Conservation (phyloP, 352 stramenopile genomes). For the Globisporangium irregulare region DNA sequence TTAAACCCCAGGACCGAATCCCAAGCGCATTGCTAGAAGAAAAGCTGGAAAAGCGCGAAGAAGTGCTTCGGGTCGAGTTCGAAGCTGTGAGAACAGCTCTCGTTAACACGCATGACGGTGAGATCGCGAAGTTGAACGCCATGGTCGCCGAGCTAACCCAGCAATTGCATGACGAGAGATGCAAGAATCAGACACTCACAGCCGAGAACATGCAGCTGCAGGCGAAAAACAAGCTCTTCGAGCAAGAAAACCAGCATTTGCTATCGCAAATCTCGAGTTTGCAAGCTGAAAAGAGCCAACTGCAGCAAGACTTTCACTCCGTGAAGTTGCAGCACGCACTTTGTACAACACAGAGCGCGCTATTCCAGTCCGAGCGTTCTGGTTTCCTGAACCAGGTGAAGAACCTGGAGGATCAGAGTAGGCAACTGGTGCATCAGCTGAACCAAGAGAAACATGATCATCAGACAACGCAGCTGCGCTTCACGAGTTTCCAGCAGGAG, state of each 20-base stretch:
- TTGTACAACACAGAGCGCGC: slow-evolving; percentile 23
- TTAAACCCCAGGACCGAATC: background rate
- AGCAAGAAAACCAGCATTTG: slow-evolving; percentile 22
- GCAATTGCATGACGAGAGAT: slow-evolving; percentile 12
- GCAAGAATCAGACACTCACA: background rate
- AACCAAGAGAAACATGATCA: slow-evolving; percentile 27
- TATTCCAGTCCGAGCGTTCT: slow-evolving; percentile 29
- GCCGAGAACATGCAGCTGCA: slow-evolving; percentile 1
- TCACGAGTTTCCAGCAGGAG: slow-evolving; percentile 32
- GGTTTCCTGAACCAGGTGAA: slow-evolving; percentile 26
- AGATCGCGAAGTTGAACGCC: slow-evolving; percentile 11
- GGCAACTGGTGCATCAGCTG: slow-evolving; percentile 22
- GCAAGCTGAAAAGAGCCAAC: slow-evolving; percentile 13
- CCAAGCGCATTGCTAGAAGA: background rate
- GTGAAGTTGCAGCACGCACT: slow-evolving; percentile 24
- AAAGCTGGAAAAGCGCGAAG: slow-evolving; percentile 9
- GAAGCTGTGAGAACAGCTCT: slow-evolving; percentile 7
- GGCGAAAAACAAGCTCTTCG: background rate
- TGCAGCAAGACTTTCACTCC: slow-evolving; percentile 18
- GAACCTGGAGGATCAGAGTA: slow-evolving; percentile 29
- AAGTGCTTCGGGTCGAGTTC: slow-evolving; percentile 11
- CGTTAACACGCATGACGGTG: background rate
- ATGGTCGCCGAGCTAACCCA: slow-evolving; percentile 7
- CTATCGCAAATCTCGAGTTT: slow-evolving; percentile 19
- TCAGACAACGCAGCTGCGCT: slow-evolving; percentile 27